Conservation (phyloP, 75 land plant genomes). For the Picea glauca region DNA sequence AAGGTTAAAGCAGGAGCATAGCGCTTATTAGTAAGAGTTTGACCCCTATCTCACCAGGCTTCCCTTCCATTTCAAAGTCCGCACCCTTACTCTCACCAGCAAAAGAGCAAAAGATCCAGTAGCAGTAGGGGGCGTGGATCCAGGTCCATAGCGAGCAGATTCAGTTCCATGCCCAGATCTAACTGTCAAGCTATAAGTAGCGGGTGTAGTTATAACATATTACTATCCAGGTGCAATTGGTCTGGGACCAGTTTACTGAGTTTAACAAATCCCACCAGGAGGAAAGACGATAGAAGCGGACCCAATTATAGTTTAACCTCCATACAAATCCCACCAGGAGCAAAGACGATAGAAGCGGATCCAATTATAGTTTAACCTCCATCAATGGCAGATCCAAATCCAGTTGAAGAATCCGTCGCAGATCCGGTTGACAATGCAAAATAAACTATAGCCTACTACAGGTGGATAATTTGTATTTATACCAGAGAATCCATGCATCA, state of each 20-base stretch:
- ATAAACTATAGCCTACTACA: no score
- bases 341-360: no score
- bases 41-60: neutral
- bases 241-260: neutral
- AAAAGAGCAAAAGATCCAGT: neutral
- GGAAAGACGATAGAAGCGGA: no score
- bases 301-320: no score
- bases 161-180: neutral
- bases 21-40: neutral
- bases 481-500: no score
- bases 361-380: no score
- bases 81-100: neutral
- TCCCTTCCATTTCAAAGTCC: neutral
- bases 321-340: neutral
- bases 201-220: neutral
- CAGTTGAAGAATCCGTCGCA: no score
- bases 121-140: neutral
- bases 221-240: neutral
- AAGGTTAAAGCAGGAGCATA: no score
- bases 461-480: no score
- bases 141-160: neutral
- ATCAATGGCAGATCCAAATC: no score
- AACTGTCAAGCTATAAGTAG: neutral
- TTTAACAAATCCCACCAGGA: neutral
- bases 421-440: no score